phyloP scores from a whole-genome alignment of 1,284 basidiomycete species.

The Papiliotrema fonsecae region DNA sequence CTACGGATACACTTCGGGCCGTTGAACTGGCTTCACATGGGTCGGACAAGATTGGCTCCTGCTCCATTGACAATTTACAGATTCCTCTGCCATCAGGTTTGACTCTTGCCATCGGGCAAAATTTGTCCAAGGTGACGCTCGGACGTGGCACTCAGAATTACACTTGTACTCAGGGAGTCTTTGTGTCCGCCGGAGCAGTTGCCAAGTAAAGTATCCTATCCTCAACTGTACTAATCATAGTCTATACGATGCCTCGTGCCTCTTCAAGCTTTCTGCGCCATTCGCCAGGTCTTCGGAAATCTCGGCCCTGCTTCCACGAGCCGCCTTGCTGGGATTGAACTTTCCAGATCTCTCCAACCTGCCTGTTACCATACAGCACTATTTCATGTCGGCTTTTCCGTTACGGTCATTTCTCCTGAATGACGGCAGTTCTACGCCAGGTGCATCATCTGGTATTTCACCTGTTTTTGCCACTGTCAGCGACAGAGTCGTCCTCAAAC shows the following conservation, averaged over 20 bases:
- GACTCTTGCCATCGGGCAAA: conserved; percentile 10
- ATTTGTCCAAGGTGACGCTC: conserved; percentile 11
- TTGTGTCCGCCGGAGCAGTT: conserved; percentile 27
- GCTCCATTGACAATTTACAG: conserved; percentile 3
- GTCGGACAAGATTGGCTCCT: too few species aligned
- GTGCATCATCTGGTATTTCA: conserved; percentile 15
- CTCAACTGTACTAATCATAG: conserved; percentile 11
- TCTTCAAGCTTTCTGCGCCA: conserved; percentile 43
- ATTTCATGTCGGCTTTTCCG: conserved; percentile 50
- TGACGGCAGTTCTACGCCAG: background rate
- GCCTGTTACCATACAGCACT: conserved; percentile 47
- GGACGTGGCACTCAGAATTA: conserved; percentile 37
- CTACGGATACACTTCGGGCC: too few species aligned
- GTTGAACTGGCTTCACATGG: too few species aligned
- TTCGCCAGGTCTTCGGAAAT: conserved; percentile 31
- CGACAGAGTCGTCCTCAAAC: conserved; percentile 36
- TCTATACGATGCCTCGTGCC: conserved; percentile 59
- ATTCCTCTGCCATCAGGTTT: background rate
- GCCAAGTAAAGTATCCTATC: conserved; percentile 26
- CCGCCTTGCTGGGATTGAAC: conserved; percentile 13
- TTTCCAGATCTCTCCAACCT: conserved; percentile 17
- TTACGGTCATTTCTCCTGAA: conserved; percentile 3
- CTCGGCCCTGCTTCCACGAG: conserved; percentile 13
- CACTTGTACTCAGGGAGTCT: conserved; percentile 28
- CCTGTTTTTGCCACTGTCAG: conserved; percentile 27